Base-by-base conservation (phyloP, 352 stramenopile genomes). In the Phytophthora syringae region DNA sequence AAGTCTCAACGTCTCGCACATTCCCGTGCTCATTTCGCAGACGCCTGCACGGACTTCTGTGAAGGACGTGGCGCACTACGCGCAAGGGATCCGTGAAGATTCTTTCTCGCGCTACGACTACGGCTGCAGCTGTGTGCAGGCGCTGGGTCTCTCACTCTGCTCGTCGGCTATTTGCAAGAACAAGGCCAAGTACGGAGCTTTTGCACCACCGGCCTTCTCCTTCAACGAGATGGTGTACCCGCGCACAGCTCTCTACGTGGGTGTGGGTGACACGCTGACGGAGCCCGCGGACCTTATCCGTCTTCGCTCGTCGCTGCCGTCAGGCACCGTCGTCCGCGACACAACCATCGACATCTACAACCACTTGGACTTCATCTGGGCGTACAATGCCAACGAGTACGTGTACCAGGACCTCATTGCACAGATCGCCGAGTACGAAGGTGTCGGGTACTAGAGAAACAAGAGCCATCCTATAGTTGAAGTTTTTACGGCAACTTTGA, bases 331-430 rank as follows among this genome's bases (percentile, higher is more conserved):
- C 27, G 48, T 86, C 2, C 54, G 57, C 21, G 77, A 83, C 28
- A 66, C 72, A 24, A 59, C 59, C 12, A 57, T 81, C 39, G 55
- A 77, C 13, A 42, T 60, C 40, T 79, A 74, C 62, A 83, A 78
- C 49, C 77, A 86, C 48, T 45, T 86, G 18, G 74, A 83, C 72
- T 86, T 78, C 53, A 82, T 75, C 20, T 86, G 77, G 77, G 71
- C 71, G 2, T 71, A 64, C 55, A 83, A 82, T 48, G 63, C 53
- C 27, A 65, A 60, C 32, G 67, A 78, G 39, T 69, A 57, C 20
- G 60, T 86, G 27, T 86, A 86, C 51, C 54, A 71, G 36, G 71
- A 79, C 12, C 57, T 86, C 20, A 59, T 86, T 43, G 37, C 55
- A 3, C 67, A 83, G 20, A 72, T 86, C 28, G 53, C 73, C 25